Evolutionary conservation across 228 moss, liverwort and hornwort species (phyloP), one percentile per base, ranked within the genome.

Genomic region (Sphagnum magellanicum): DNA sequence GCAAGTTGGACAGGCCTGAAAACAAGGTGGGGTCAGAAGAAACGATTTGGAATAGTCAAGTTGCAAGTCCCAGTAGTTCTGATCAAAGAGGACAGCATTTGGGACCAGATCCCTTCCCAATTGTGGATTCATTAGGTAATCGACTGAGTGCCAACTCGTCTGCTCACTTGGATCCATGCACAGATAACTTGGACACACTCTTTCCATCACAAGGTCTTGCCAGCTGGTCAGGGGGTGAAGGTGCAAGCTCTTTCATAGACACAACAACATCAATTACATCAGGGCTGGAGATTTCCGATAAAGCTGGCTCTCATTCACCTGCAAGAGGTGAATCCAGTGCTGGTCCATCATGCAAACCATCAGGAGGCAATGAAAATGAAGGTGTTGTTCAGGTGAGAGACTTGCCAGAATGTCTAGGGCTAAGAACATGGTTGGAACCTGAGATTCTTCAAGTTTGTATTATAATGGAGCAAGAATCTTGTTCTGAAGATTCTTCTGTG

Each of bases 191-290:
- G 58, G 79, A 82, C 62, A 75, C 73, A 66, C 75, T 80, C 32
- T 82, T 86, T 53, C 71, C 77, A 67, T 86, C 86, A 6, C 79
- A 79, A 63, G 79, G 80, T 72, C 86, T 86, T 63, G 82, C 86
- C 64, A 77, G 73, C 69, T 82, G 80, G 69, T 32, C 82, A 69
- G 82, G 77, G 68, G 73, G 71, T 13, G 71, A 73, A 53, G 78
- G 71, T 67, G 79, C 58, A 63, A 79, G 79, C 73, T 85, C 79
- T 74, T 71, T 79, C 65, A 76, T 63, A 50, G 79, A 74, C 11
- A 32, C 32, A 32, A 0, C 32, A 32, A 32, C 32, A 32, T 32
- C 32, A 32, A 32, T 32, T 32, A 32, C 32, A 32, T 32, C 32
- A 32, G 32, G 32, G 32, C 32, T 32, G 32, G 32, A 32, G 32